Conservation (phyloP, 2,329 filamentous ascomycete species). For the Aspergillus udagawae region DNA sequence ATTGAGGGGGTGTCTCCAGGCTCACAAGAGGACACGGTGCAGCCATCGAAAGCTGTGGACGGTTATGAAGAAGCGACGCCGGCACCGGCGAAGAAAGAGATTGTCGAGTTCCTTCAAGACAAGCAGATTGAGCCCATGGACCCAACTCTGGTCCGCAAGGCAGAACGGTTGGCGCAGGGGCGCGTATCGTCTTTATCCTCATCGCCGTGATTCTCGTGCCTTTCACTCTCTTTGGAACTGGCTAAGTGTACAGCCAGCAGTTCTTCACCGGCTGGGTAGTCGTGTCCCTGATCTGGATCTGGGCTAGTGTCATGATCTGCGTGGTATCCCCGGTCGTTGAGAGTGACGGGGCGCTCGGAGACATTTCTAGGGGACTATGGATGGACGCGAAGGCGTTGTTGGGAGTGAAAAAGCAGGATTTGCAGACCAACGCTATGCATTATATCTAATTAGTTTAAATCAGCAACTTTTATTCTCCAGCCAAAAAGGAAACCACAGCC, state of each 20-base stretch:
- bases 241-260: slow-evolving; percentile 32
- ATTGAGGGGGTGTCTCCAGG: neutral
- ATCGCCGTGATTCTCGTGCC: slow-evolving; percentile 38
- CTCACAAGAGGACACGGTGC: neutral
- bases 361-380: slow-evolving; percentile 20
- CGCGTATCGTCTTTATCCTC: slow-evolving; percentile 33
- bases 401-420: neutral
- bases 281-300: slow-evolving; percentile 42
- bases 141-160: slow-evolving; percentile 31
- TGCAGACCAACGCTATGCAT: neutral
- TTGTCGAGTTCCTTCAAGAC: slow-evolving; percentile 41
- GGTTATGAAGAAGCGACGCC: neutral
- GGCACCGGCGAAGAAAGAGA: slow-evolving; percentile 35
- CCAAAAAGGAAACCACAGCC: neutral
- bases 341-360: slow-evolving; percentile 28
- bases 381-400: slow-evolving; percentile 10
- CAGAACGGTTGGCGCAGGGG: slow-evolving; percentile 35
- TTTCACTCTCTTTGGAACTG: slow-evolving; percentile 37
- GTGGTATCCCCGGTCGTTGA: slow-evolving; percentile 40
- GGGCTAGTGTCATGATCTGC: slow-evolving; percentile 35
- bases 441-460: neutral
- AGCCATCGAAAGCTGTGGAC: neutral
- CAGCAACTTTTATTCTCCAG: neutral
- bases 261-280: slow-evolving; percentile 40
- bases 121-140: slow-evolving; percentile 43